Conservation (phyloP, 108 stramenopile species). For the Ochromonas danica region DNA sequence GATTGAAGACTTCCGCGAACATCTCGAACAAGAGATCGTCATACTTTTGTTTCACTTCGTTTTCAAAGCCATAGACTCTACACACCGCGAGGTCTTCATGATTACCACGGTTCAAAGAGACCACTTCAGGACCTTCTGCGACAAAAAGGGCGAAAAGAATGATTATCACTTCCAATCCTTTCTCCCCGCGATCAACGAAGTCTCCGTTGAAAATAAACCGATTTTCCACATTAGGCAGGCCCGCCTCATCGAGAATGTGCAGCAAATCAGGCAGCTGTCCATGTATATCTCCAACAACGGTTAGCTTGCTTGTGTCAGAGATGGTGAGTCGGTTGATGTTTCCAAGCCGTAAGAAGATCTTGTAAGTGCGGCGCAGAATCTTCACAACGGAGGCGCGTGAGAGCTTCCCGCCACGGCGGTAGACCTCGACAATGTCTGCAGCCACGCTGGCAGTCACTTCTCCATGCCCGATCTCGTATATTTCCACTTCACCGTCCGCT, state of each 20-base stretch:
- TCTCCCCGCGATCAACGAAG: constrained; percentile 61
- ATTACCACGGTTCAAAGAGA: constrained; percentile 63
- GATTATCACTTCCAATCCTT: constrained; percentile 56
- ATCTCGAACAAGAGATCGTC: constrained; percentile 49
- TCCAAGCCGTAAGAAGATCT: neutral
- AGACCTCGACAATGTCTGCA: constrained; percentile 4
- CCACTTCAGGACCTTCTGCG: constrained; percentile 39
- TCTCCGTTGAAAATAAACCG: constrained; percentile 67
- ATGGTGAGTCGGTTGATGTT: constrained; percentile 31
- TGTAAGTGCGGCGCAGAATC: constrained; percentile 33
- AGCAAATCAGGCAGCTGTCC: constrained; percentile 65
- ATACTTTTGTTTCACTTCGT: constrained; percentile 63
- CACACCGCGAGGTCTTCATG: constrained; percentile 64
- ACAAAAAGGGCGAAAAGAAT: constrained; percentile 58
- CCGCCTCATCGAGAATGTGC: constrained; percentile 60
- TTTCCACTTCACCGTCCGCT: too few relatives aligned
- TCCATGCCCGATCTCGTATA: neutral
- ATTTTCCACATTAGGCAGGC: constrained; percentile 52
- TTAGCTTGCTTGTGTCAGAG: constrained; percentile 38
- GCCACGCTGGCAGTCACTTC: neutral
- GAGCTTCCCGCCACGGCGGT: constrained; percentile 22
- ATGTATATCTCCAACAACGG: constrained; percentile 65
- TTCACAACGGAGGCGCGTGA: constrained; percentile 9
- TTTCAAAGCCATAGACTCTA: constrained; percentile 61
- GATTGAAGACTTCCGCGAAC: constrained; percentile 55